phyloP scores from a whole-genome alignment of 305 asterid genomes.

The Vinca major region DNA sequence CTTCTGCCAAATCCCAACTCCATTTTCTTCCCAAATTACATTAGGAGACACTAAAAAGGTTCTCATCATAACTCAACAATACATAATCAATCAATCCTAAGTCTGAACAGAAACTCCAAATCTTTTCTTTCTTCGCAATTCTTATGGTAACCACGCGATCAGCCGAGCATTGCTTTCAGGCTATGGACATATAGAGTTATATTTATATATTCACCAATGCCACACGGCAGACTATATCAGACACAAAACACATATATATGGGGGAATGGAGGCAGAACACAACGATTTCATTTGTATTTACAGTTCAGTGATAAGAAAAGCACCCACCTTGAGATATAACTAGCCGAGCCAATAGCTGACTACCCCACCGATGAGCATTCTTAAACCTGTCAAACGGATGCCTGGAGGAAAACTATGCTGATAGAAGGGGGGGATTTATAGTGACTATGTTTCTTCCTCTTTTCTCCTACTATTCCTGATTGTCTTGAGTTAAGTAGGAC shows the following conservation, averaged over 20 bases:
- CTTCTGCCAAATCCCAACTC: slow-evolving; percentile 12
- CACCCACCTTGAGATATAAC: slow-evolving; percentile 32
- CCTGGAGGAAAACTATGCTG: slow-evolving; percentile 36
- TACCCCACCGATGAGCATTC: slow-evolving; percentile 22
- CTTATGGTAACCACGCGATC: slow-evolving; percentile 1
- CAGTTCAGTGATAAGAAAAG: slow-evolving; percentile 44
- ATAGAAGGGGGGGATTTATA: slow-evolving; percentile 14
- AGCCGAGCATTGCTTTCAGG: slow-evolving; percentile 22
- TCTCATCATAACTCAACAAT: background rate
- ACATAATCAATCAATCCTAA: slow-evolving; percentile 7
- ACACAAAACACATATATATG: slow-evolving; percentile 17
- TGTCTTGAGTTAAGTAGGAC: slow-evolving; percentile 32
- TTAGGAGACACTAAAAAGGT: background rate
- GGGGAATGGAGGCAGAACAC: slow-evolving; percentile 34
- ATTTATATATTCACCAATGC: slow-evolving; percentile 18
- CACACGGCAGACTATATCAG: slow-evolving; percentile 8
- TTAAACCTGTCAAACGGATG: slow-evolving; percentile 22
- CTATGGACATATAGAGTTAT: slow-evolving; percentile 16
- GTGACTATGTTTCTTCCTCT: slow-evolving; percentile 31
- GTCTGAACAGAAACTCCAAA: slow-evolving; percentile 18
- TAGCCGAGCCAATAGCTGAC: slow-evolving; percentile 31
- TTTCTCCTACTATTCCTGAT: slow-evolving; percentile 29
- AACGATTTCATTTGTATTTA: slow-evolving; percentile 45
- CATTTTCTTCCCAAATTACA: slow-evolving; percentile 10
- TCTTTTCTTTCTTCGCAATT: slow-evolving; percentile 20